phyloP scores from a whole-genome alignment of 129 eudicot species.

The Artemisia annua region DNA sequence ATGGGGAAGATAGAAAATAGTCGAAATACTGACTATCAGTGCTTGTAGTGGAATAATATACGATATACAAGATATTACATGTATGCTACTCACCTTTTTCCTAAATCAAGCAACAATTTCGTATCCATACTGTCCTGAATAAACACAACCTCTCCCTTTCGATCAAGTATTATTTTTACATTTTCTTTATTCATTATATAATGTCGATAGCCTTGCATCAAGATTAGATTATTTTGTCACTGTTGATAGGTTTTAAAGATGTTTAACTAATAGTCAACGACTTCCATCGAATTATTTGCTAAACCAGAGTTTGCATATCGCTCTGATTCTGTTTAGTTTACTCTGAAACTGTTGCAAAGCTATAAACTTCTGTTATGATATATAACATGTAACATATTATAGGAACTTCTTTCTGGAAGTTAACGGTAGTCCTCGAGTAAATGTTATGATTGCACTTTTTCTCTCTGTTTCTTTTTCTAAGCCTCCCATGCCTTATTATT shows the following conservation, averaged over 20 bases:
- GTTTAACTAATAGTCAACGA: not conserved
- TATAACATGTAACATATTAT: not conserved
- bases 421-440: not conserved
- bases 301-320: not conserved
- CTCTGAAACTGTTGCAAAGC: not conserved
- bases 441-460: not conserved
- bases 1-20: not conserved
- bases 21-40: not conserved
- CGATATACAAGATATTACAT: not conserved
- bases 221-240: not conserved
- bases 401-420: not conserved
- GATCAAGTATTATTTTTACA: not conserved
- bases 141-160: not conserved
- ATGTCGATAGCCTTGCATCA: not conserved
- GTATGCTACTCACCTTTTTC: not conserved
- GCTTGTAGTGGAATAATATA: not conserved
- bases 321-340: not conserved
- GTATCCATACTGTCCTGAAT: not conserved
- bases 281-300: not conserved
- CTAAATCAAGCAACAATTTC: not conserved
- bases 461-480: not conserved
- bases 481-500: not conserved
- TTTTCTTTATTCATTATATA: not conserved
- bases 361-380: not conserved
- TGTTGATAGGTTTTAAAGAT: not conserved